Conservation (phyloP, 768 basidiomycete genomes). For the Gautieria morchelliformis region DNA sequence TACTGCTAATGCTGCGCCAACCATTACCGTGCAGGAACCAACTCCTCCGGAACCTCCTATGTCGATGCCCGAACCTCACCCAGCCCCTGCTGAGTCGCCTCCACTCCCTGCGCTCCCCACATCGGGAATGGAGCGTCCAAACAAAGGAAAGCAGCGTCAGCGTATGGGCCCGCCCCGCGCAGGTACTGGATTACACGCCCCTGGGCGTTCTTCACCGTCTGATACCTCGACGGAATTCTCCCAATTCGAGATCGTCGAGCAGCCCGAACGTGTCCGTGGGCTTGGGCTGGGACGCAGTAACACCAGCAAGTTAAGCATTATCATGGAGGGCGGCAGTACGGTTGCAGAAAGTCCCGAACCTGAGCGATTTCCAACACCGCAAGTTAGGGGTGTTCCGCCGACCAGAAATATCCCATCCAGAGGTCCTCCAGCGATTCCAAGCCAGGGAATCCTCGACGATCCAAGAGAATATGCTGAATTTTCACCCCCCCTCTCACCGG, state of each 20-base stretch:
- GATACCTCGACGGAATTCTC: constrained; percentile 1
- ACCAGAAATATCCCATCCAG: neutral
- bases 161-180: neutral
- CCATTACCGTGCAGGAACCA: neutral
- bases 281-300: neutral
- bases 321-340: constrained; percentile 5
- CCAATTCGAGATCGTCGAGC: neutral
- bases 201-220: neutral
- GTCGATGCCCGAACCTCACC: neutral
- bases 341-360: constrained; percentile 4
- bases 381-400: neutral
- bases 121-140: neutral
- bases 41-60: neutral
- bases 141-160: constrained; percentile 1
- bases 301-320: neutral
- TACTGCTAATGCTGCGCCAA: neutral
- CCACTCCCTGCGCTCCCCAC: neutral
- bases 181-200: neutral
- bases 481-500: neutral
- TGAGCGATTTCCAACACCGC: neutral
- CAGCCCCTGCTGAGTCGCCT: neutral
- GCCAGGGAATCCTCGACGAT: constrained; percentile 3
- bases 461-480: constrained; percentile 4
- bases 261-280: neutral
- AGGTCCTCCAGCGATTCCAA: neutral